Conservation (phyloP, 495 filamentous ascomycete genomes). For the Pyrenula aspistea region DNA sequence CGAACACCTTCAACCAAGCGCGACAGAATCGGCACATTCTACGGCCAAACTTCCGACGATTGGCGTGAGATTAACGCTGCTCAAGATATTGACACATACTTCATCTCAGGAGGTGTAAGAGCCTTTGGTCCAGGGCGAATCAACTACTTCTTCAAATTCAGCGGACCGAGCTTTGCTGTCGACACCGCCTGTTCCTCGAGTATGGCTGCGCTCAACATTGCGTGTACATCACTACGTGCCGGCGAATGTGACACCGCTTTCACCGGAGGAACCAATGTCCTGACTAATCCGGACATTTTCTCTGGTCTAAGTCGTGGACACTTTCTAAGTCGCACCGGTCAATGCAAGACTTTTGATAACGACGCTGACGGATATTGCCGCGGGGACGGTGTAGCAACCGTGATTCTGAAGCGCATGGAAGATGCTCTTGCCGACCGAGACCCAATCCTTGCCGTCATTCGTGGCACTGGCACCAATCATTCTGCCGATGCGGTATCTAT, state of each 20-base stretch:
- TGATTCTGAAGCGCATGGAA: slow-evolving; percentile 63
- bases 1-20: slow-evolving; percentile 72
- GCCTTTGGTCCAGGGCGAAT: slow-evolving; percentile 84
- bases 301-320: slow-evolving; percentile 72
- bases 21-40: slow-evolving; percentile 81
- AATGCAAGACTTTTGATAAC: slow-evolving; percentile 72
- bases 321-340: slow-evolving; percentile 61
- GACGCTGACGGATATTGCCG: slow-evolving; percentile 70
- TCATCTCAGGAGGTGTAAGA: slow-evolving; percentile 78
- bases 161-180: slow-evolving; percentile 71
- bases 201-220: slow-evolving; percentile 71
- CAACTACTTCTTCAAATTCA: slow-evolving; percentile 82
- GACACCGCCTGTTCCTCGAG: slow-evolving; percentile 89
- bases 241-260: slow-evolving; percentile 79
- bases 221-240: slow-evolving; percentile 69
- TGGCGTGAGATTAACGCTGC: slow-evolving; percentile 85
- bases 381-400: slow-evolving; percentile 57
- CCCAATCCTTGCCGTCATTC: slow-evolving; percentile 55
- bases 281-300: slow-evolving; percentile 80
- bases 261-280: slow-evolving; percentile 67
- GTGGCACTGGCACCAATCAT: slow-evolving; percentile 60
- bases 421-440: slow-evolving; percentile 69
- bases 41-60: slow-evolving; percentile 86
- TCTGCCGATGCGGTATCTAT: slow-evolving; percentile 70
- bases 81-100: slow-evolving; percentile 88